Evolutionary conservation across 2,329 filamentous ascomycete genomes (phyloP).

Genomic region (Alternaria viburni): DNA sequence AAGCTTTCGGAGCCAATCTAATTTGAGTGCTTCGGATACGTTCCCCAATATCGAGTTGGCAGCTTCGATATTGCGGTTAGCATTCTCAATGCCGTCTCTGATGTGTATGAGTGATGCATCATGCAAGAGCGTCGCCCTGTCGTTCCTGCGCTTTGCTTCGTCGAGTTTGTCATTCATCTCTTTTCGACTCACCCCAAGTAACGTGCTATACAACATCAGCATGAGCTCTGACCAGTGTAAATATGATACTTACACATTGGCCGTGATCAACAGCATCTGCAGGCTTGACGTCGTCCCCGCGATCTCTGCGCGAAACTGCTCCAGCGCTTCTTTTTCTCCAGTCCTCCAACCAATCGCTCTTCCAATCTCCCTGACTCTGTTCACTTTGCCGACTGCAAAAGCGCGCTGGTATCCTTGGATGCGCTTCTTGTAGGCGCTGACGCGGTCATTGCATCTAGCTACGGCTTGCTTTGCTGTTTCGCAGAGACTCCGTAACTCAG

Average conservation of each 20-base stretch:
- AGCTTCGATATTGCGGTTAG: background rate
- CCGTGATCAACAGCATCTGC: conserved; percentile 10
- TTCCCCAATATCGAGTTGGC: background rate
- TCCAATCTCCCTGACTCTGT: conserved; percentile 4
- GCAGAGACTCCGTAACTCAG: background rate
- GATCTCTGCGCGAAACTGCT: conserved; percentile 18
- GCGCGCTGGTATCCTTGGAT: background rate
- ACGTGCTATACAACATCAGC: background rate
- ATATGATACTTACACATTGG: background rate
- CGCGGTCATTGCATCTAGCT: background rate
- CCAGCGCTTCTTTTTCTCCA: conserved; percentile 16
- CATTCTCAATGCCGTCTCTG: background rate
- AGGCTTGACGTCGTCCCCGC: conserved; percentile 7
- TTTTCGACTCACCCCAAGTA: background rate
- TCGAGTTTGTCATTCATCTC: background rate
- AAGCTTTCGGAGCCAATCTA: background rate
- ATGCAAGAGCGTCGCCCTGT: background rate
- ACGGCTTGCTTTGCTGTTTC: background rate
- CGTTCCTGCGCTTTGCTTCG: background rate
- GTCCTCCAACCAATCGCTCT: conserved; percentile 16
- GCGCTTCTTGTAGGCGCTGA: background rate
- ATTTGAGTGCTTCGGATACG: background rate
- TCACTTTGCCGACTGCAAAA: background rate
- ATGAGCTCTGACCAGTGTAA: background rate
- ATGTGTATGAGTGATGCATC: background rate